Base-by-base conservation (phyloP, 139 green algal genomes). In the Tetradesmus obliquus region DNA sequence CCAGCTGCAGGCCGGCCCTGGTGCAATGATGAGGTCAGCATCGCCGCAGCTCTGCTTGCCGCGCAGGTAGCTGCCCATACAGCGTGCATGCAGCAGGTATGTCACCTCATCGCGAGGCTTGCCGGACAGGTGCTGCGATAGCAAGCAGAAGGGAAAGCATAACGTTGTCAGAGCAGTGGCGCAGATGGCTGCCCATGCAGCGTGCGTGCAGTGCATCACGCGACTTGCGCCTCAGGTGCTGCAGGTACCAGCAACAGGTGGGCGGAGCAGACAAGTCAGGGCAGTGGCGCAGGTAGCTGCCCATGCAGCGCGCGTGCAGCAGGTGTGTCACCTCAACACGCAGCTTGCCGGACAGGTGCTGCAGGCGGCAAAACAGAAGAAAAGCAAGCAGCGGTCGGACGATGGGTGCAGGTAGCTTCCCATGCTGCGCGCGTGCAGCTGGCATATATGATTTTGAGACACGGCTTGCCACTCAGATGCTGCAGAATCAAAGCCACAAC, bases 11-110 rank as follows among this genome's bases (percentile, higher is more conserved):
- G 66, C 66, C 55, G 53, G 86, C 53, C 82, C 89, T 45, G 92
- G 88, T 15, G 83, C 51, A 13, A 94, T 93, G 88, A 94, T 92
- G 20, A 93, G 80, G 69, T 97, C 95, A 19, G 96, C 93, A 57
- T 97, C 95, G 10, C 91, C 84, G 71, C 81, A 94, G n/a, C 86
- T 74, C 0, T 88, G 79, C 84, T 93, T 93, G 84, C 96, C 96
- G 1, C 96, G 87, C 3, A 82, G 32, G 91, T 95, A 97, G 88
- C 92, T 95, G 66, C 96, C 96, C 53, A 94, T 93, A 19, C 88
- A 91, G 0, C 84, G 88, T 88, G 84, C 93, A 88, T 95, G 94
- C n/a, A 94, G 88, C 53, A 62, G 86, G 19, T 96, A 91, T 19
- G 89, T 32, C 3, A 95, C 87, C 0, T 58, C n/a, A 5, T 32